phyloP scores from a whole-genome alignment of 1,284 basidiomycete genomes.

The Vanrija pseudolonga region DNA sequence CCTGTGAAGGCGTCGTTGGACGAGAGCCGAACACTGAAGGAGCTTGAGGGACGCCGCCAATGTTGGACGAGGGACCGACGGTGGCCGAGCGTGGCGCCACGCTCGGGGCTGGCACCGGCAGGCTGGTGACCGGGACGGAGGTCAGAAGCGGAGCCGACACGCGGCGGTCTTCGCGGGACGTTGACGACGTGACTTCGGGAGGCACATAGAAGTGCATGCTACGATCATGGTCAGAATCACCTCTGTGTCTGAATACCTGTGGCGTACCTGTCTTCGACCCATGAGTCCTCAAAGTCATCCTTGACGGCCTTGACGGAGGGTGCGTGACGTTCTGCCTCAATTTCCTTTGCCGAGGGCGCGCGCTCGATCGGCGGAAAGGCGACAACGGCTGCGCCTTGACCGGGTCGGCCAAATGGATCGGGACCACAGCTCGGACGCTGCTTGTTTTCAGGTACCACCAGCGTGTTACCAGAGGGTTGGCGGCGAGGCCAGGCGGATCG shows the following conservation, averaged over 20 bases:
- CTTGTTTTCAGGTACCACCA: conserved; percentile 8
- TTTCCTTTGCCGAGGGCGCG: conserved; percentile 13
- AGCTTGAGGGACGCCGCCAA: too few species aligned
- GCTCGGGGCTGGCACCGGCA: too few species aligned
- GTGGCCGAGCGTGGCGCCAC: too few species aligned
- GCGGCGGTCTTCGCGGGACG: too few species aligned
- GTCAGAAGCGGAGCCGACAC: too few species aligned
- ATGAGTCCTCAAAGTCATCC: conserved; percentile 5
- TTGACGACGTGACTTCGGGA: too few species aligned
- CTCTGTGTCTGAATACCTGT: background rate
- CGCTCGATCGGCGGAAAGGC: conserved; percentile 12
- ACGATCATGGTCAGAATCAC: background rate
- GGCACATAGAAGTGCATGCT: too few species aligned
- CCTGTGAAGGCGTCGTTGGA: background rate
- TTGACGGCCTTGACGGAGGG: background rate
- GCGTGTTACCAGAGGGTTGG: conserved; percentile 3
- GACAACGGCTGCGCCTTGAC: conserved; percentile 28
- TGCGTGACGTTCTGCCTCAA: conserved; percentile 14
- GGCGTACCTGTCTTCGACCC: background rate
- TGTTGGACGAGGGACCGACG: too few species aligned
- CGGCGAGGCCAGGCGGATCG: conserved; percentile 10
- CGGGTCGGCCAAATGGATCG: conserved; percentile 33
- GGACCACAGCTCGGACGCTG: conserved; percentile 35
- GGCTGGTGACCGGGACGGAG: too few species aligned
- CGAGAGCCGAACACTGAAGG: background rate